A percentile compares a stretch with the other conserved stretches of the same genome.
These are phyloP conservation scores for Mucor irregularis DNA, from an alignment of 371 early-diverging fungal species.

Conservation along the genomic window DNA sequence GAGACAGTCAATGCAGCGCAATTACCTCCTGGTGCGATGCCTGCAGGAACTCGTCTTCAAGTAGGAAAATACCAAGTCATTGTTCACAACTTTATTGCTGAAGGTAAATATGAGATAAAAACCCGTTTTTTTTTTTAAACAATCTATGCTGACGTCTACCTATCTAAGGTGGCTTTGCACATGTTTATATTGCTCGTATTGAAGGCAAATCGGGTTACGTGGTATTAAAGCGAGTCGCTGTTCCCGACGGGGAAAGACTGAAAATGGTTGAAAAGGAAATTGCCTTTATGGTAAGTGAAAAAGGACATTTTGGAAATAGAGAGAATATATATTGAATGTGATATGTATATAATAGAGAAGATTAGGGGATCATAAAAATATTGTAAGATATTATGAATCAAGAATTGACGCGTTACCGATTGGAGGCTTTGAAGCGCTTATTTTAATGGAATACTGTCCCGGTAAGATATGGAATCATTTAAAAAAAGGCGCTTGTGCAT, in stretches of 20 bases:
- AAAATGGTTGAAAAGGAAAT: slow-evolving; percentile 73
- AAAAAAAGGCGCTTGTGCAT: neutral
- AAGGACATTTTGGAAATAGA: too few species aligned
- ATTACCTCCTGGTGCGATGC: slow-evolving; percentile 47
- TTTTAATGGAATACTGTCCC: slow-evolving; percentile 90
- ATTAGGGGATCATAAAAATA: slow-evolving; percentile 80
- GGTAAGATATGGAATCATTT: slow-evolving; percentile 41
- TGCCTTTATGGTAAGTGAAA: slow-evolving; percentile 65
- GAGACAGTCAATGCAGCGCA: slow-evolving; percentile 36
- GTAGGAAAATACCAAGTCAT: slow-evolving; percentile 55
- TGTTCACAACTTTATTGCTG: slow-evolving; percentile 54
- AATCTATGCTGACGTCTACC: neutral
- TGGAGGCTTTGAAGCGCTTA: slow-evolving; percentile 76
- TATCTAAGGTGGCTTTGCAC: slow-evolving; percentile 77
- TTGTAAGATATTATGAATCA: slow-evolving; percentile 79
- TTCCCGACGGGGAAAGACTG: slow-evolving; percentile 68
- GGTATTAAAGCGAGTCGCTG: slow-evolving; percentile 79
- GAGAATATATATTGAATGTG: neutral
- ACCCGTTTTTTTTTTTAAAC: neutral
- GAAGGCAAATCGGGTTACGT: slow-evolving; percentile 54
- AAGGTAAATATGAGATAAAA: slow-evolving; percentile 29
- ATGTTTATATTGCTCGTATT: slow-evolving; percentile 81
- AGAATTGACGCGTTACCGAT: slow-evolving; percentile 58
- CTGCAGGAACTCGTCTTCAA: slow-evolving; percentile 55
- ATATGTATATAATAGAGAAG: slow-evolving; percentile 48